Conservation (phyloP, 2,329 filamentous ascomycete species). For the Hypomyces perniciosus region DNA sequence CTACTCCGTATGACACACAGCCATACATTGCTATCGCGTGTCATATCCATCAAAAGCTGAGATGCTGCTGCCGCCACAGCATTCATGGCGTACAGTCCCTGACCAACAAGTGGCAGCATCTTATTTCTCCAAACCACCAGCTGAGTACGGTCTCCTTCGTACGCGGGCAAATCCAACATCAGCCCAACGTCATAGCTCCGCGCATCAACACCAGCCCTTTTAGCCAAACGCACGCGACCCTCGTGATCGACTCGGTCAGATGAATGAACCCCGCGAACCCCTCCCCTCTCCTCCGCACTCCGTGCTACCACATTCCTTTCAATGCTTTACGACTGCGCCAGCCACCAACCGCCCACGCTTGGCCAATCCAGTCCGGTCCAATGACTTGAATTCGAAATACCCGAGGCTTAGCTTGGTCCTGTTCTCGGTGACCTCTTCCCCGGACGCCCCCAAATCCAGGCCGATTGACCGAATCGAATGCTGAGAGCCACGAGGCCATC, state of each 20-base stretch:
- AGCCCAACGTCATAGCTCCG: constrained; percentile 25
- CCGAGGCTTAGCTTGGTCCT: no score
- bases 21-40: no score
- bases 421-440: no score
- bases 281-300: neutral
- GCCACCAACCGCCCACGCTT: neutral
- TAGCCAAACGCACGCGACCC: constrained; percentile 3
- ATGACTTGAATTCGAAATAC: no score
- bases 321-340: neutral
- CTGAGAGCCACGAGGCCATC: neutral
- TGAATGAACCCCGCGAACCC: constrained; percentile 1
- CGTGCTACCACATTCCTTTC: constrained; percentile 2
- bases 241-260: constrained; percentile 10
- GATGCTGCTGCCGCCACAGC: no score
- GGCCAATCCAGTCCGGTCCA: neutral
- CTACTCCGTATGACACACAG: no score
- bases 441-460: neutral
- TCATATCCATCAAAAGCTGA: no score
- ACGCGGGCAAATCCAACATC: constrained; percentile 13
- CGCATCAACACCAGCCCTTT: neutral
- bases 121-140: no score
- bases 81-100: no score
- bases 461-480: neutral
- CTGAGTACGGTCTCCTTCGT: no score
- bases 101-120: no score